Conservation (phyloP, 108 stramenopile species). For the Mediolabrus comicus region DNA sequence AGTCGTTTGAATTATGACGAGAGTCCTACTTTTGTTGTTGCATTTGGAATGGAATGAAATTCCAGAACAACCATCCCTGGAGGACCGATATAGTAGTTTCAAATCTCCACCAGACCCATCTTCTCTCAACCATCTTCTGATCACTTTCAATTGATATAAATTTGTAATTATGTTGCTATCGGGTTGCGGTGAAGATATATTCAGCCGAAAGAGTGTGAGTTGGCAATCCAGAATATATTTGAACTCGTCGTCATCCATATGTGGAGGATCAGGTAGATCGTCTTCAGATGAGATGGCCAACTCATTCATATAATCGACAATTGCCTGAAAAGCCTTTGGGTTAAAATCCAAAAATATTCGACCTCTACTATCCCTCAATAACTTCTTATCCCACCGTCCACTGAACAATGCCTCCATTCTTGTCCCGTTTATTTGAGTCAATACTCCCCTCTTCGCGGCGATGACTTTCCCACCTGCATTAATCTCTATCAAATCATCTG, state of each 20-base stretch:
- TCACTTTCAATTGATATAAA: not conserved
- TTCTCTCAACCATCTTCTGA: not conserved
- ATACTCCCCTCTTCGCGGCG: not conserved
- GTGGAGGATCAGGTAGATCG: not conserved
- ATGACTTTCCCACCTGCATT: slow-evolving; percentile 6
- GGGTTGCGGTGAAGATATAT: too few relatives aligned
- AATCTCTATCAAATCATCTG: slow-evolving; percentile 18
- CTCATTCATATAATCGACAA: slow-evolving; percentile 14
- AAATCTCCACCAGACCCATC: not conserved
- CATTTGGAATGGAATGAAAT: not conserved
- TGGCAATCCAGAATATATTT: not conserved
- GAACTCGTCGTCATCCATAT: not conserved
- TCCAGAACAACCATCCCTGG: not conserved
- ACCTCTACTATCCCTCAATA: not conserved
- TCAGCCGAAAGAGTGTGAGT: not conserved
- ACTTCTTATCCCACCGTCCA: slow-evolving; percentile 25
- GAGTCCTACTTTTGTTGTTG: slow-evolving; percentile 1
- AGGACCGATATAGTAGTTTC: not conserved
- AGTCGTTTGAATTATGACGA: slow-evolving; percentile 16
- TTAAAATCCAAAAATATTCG: slow-evolving; percentile 24
- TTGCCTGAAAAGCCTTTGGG: not conserved
- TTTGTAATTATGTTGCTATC: not conserved
- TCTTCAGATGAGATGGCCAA: slow-evolving; percentile 8
- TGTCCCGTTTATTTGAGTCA: slow-evolving; percentile 17
- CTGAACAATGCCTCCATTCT: slow-evolving; percentile 23